Evolutionary conservation across 2,329 filamentous ascomycete species (phyloP).

Genomic region (Arthroderma sp.): DNA sequence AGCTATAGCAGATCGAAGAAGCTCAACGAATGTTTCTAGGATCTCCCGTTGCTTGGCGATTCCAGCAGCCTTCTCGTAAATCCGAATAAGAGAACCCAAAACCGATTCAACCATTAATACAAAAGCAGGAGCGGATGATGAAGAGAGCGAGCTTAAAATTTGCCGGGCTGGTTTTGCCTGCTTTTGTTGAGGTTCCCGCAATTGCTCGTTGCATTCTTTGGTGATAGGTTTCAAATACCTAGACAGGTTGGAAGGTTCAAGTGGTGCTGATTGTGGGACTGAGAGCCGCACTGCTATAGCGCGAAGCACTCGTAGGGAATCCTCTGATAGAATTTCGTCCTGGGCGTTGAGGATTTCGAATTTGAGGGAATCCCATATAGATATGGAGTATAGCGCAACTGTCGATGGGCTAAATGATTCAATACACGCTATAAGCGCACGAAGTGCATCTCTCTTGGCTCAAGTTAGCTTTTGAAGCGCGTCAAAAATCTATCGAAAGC

Average conservation of each 20-base stretch:
- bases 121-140: slow-evolving; percentile 42
- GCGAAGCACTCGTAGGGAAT: slow-evolving; percentile 43
- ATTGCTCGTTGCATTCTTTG: slow-evolving; percentile 54
- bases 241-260: slow-evolving; percentile 31
- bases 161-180: slow-evolving; percentile 52
- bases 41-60: slow-evolving; percentile 50
- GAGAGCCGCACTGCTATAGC: slow-evolving; percentile 45
- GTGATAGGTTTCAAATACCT: slow-evolving; percentile 48
- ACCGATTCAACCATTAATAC: slow-evolving; percentile 43
- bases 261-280: slow-evolving; percentile 22
- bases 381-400: slow-evolving; percentile 49
- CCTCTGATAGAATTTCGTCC: slow-evolving; percentile 51
- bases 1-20: slow-evolving; percentile 45
- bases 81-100: slow-evolving; percentile 43
- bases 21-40: slow-evolving; percentile 45
- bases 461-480: slow-evolving; percentile 11
- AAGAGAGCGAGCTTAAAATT: slow-evolving; percentile 44
- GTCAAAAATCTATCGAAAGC: not conserved
- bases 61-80: slow-evolving; percentile 49
- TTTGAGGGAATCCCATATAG: slow-evolving; percentile 55
- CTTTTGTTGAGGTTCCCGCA: slow-evolving; percentile 55
- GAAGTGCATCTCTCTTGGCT: slow-evolving; percentile 47
- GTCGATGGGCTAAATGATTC: slow-evolving; percentile 45
- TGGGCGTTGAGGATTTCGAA: slow-evolving; percentile 56
- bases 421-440: slow-evolving; percentile 48